phyloP scores from a whole-genome alignment of 1,139 yeast genomes.

The Taphrina sp. region DNA sequence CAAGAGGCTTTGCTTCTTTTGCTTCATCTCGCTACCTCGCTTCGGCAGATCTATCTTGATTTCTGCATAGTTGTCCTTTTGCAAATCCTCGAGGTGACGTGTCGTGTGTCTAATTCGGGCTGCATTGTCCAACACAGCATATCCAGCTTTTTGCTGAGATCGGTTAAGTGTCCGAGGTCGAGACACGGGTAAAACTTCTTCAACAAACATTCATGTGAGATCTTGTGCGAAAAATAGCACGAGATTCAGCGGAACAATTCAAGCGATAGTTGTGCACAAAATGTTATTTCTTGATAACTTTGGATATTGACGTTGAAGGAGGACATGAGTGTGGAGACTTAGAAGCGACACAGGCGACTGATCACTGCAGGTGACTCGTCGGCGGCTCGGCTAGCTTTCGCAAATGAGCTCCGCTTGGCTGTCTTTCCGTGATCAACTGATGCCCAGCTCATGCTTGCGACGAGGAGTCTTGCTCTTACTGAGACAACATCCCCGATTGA shows the following conservation, averaged over 20 bases:
- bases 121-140: constrained; percentile 39
- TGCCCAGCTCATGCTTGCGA: too few relatives aligned
- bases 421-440: too few relatives aligned
- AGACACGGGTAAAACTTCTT: constrained; percentile 1
- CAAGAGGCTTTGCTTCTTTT: neutral
- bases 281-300: too few relatives aligned
- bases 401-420: too few relatives aligned
- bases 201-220: constrained; percentile 11
- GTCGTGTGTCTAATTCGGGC: constrained; percentile 41
- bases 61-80: constrained; percentile 46
- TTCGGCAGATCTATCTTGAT: constrained; percentile 47
- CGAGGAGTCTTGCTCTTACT: too few relatives aligned
- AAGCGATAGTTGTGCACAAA: neutral
- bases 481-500: too few relatives aligned
- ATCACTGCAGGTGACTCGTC: too few relatives aligned
- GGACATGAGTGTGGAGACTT: too few relatives aligned
- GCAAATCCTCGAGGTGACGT: constrained; percentile 46
- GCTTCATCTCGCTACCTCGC: neutral
- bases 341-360: too few relatives aligned
- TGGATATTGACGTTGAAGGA: too few relatives aligned
- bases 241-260: neutral
- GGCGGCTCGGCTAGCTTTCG: too few relatives aligned
- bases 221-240: neutral
- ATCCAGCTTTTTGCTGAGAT: constrained; percentile 24
- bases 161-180: constrained; percentile 3